phyloP scores from a whole-genome alignment of 108 stramenopile genomes.

The Nannochloropsis salina region DNA sequence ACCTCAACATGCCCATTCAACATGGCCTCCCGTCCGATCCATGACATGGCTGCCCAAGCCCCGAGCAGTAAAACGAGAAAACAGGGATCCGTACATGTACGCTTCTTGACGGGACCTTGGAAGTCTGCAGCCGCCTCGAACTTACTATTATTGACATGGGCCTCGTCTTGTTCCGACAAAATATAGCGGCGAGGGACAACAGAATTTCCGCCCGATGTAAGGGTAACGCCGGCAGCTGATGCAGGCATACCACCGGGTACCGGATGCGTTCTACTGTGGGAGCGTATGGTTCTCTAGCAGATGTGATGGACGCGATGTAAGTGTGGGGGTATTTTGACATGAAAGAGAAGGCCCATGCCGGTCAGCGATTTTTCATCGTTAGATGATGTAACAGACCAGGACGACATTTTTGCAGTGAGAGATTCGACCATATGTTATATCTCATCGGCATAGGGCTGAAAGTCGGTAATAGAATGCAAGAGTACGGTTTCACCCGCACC shows the following conservation, averaged over 20 bases:
- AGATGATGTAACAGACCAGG: too few species aligned
- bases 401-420: too few species aligned
- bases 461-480: too few species aligned
- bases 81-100: conserved; percentile 53
- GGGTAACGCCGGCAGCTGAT: background rate
- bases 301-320: too few species aligned
- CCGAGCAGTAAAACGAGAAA: conserved; percentile 48
- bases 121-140: conserved; percentile 39
- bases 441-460: too few species aligned
- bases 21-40: conserved; percentile 8
- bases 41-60: conserved; percentile 54
- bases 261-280: background rate
- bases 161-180: conserved; percentile 41
- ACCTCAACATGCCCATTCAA: background rate
- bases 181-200: background rate
- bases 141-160: conserved; percentile 45
- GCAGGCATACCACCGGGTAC: background rate
- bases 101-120: conserved; percentile 31
- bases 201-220: background rate
- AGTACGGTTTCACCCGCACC: too few species aligned
- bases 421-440: too few species aligned
- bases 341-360: too few species aligned
- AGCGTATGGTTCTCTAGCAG: background rate
- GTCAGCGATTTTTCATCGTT: too few species aligned
- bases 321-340: too few species aligned